These are phyloP conservation scores for Nothomitra cinnamomea DNA, from an alignment of 2,329 filamentous ascomycete species.

Conservation along the genomic window DNA sequence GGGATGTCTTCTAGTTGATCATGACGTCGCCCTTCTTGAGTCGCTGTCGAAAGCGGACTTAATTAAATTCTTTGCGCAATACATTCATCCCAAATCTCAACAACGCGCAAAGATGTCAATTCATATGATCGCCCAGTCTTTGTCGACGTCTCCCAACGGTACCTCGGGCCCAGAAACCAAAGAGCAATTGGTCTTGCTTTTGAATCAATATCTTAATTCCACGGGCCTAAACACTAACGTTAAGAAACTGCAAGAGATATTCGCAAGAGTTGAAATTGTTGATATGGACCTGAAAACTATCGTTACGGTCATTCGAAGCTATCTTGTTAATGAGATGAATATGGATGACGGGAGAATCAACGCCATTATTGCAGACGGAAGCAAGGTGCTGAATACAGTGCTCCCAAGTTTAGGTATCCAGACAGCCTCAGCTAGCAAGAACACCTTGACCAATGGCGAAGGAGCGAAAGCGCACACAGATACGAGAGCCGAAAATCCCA, in stretches of 20 bases:
- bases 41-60: constrained; percentile 64
- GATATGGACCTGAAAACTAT: constrained; percentile 32
- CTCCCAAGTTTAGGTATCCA: constrained; percentile 28
- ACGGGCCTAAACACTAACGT: constrained; percentile 28
- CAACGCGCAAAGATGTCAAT: constrained; percentile 69
- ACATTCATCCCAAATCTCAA: constrained; percentile 57
- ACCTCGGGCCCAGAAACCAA: constrained; percentile 26
- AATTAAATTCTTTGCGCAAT: constrained; percentile 57
- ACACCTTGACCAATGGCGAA: constrained; percentile 19
- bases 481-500: constrained; percentile 15
- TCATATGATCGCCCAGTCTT: constrained; percentile 60
- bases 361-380: constrained; percentile 31
- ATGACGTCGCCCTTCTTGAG: constrained; percentile 60
- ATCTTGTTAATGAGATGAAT: constrained; percentile 31
- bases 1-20: constrained; percentile 35
- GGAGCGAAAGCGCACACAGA: constrained; percentile 9
- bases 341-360: constrained; percentile 32
- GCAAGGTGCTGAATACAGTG: constrained; percentile 28
- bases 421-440: constrained; percentile 19
- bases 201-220: constrained; percentile 29
- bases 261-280: constrained; percentile 29
- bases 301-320: constrained; percentile 30
- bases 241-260: constrained; percentile 24
- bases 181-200: constrained; percentile 23
- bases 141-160: constrained; percentile 20